Evolutionary conservation across 176 grass and related monocot genomes (phyloP).

Genomic region (Guadua angustifolia): DNA sequence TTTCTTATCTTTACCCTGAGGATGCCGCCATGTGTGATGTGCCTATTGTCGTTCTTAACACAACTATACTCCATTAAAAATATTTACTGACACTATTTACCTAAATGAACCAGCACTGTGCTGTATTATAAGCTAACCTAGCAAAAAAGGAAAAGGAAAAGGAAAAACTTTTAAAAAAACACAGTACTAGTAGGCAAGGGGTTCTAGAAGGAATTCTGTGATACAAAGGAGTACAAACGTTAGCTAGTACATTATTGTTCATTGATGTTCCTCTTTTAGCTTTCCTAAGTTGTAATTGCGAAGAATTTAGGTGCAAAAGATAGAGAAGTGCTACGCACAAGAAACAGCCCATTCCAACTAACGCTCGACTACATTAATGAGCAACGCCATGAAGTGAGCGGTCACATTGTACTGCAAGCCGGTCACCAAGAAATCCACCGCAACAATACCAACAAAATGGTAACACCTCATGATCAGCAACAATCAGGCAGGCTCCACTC

Average conservation of each 20-base stretch:
- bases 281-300: neutral
- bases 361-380: neutral
- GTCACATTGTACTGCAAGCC: neutral
- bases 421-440: neutral
- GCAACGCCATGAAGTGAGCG: neutral
- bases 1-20: too few relatives aligned
- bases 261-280: neutral
- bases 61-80: neutral
- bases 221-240: neutral
- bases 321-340: neutral
- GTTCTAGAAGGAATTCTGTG: neutral
- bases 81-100: neutral
- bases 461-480: neutral
- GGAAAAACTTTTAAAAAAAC: neutral
- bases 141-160: neutral
- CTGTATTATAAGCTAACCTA: neutral
- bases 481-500: neutral
- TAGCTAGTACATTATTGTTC: neutral
- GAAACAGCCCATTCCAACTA: neutral
- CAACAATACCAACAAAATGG: neutral
- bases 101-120: too few relatives aligned
- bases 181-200: neutral
- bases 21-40: slow-evolving; percentile 24
- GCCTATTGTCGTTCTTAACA: neutral
- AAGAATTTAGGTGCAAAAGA: neutral